These are phyloP conservation scores for Nicotiana benthamiana DNA, from an alignment of 257 asterid genomes.

Conservation along the genomic window DNA sequence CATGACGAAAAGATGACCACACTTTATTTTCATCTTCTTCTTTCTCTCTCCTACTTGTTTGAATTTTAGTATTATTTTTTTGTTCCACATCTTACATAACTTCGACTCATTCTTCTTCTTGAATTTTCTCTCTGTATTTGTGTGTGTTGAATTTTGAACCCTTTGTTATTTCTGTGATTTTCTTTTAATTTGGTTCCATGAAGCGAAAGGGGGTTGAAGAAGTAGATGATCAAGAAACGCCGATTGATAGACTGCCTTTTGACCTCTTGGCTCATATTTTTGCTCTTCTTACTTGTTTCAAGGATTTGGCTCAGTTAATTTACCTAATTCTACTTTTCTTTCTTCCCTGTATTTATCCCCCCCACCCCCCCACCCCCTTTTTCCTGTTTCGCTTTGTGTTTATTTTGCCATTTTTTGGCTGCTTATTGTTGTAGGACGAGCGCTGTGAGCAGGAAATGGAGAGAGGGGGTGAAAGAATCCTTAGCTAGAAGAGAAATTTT, in stretches of 20 bases:
- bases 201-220: slow-evolving; percentile 27
- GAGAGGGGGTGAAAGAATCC: slow-evolving; percentile 74
- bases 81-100: slow-evolving; percentile 16
- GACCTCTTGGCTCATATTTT: slow-evolving; percentile 80
- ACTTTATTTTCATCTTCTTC: slow-evolving; percentile 18
- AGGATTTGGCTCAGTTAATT: slow-evolving; percentile 75
- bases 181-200: background rate
- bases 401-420: background rate
- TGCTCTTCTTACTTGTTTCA: slow-evolving; percentile 60
- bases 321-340: background rate
- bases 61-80: slow-evolving; percentile 13
- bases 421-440: slow-evolving; percentile 37
- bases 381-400: background rate
- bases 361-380: background rate
- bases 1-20: slow-evolving; percentile 55
- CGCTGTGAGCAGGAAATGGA: slow-evolving; percentile 75
- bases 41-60: background rate
- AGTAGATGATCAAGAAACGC: slow-evolving; percentile 38
- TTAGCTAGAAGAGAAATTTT: slow-evolving; percentile 51
- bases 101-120: background rate
- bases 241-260: slow-evolving; percentile 67
- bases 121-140: background rate
- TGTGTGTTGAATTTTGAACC: background rate
- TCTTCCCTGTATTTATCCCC: background rate
- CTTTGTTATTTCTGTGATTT: background rate